Base-by-base conservation (phyloP, 1,139 yeast species). In the Diutina rugosa region DNA sequence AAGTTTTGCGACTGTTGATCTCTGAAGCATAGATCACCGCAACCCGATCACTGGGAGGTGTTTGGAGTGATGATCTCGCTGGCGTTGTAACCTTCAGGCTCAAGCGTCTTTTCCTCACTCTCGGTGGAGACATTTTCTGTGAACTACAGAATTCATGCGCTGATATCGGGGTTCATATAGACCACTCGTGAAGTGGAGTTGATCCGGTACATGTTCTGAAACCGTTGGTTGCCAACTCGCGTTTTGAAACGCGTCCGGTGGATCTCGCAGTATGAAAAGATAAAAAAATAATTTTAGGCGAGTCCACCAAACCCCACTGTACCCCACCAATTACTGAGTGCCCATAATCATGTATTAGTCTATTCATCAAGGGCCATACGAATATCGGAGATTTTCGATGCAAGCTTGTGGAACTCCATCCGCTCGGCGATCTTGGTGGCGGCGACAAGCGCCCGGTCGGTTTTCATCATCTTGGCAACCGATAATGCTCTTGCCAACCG, bases 391-490 rank as follows among this genome's bases (percentile, higher is more conserved):
- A 91, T 84, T 65, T 81, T 82, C 58, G 79, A 81, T 1, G 90
- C 90, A 63, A 93, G 72, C 8, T 77, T 73, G 47, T 78, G 70
- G 66, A 85, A 76, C 57, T 86, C 90, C 64, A 87, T 82, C 62
- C 96, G 79, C 63, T 87, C 87, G 0, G 96, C 89, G 58, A 93
- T 87, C 69, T 87, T 87, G 29, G 81, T 74, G 1, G 97, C 97
- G 0, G 97, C 97, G 58, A 79, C 79, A 60, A 91, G 72, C 6
- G 96, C 96, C 62, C 86, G 83, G 60, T 86, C 91, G 60, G 84
- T 85, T 63, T 82, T 81, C 63, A 93, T 75, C 65, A 87, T 81
- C 62, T 77, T 79, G 5, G 84, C 90, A 54, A 93, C 69, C 47
- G 87, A 85, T 61, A 82, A 74, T 0, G 96, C 95, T 67, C 85